Conservation (phyloP, 176 grass and related monocot genomes). For the Oryza officinalis region DNA sequence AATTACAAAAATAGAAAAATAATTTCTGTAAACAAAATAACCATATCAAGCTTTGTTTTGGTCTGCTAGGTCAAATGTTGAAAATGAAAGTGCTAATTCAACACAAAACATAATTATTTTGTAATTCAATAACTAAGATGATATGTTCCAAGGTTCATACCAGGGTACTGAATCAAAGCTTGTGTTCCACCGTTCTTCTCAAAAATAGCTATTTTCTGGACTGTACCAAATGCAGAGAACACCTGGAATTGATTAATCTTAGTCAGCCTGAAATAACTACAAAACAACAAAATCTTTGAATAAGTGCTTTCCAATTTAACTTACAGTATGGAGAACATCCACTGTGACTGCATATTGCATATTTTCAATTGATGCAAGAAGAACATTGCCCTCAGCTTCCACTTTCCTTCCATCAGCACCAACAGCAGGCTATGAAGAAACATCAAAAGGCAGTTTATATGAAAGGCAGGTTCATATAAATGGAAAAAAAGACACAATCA, state of each 20-base stretch:
- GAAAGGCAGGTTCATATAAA: slow-evolving; percentile 35
- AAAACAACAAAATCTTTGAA: not conserved
- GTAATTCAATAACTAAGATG: slow-evolving; percentile 13
- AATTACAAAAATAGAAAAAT: not conserved
- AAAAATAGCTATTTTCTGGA: slow-evolving; percentile 99
- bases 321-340: slow-evolving; percentile 94
- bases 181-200: slow-evolving; percentile 92
- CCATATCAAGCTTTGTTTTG: not conserved
- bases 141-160: slow-evolving; percentile 41
- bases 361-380: slow-evolving; percentile 94
- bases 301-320: slow-evolving; percentile 25
- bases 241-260: slow-evolving; percentile 66
- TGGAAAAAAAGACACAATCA: slow-evolving; percentile 27
- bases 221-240: slow-evolving; percentile 82
- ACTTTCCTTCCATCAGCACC: slow-evolving; percentile 81
- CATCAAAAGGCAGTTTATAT: slow-evolving; percentile 21
- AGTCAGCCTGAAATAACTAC: not conserved
- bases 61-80: not conserved
- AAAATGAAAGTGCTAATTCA: slow-evolving; percentile 14
- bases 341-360: slow-evolving; percentile 87
- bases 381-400: slow-evolving; percentile 91
- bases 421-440: slow-evolving; percentile 53
- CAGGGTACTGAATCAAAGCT: slow-evolving; percentile 93
- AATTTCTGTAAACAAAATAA: not conserved
- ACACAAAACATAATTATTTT: not conserved